Evolutionary conservation across 2,329 filamentous ascomycete species (phyloP), one percentile per base, ranked within the genome.

Genomic region (Pseudogymnoascus sp.): DNA sequence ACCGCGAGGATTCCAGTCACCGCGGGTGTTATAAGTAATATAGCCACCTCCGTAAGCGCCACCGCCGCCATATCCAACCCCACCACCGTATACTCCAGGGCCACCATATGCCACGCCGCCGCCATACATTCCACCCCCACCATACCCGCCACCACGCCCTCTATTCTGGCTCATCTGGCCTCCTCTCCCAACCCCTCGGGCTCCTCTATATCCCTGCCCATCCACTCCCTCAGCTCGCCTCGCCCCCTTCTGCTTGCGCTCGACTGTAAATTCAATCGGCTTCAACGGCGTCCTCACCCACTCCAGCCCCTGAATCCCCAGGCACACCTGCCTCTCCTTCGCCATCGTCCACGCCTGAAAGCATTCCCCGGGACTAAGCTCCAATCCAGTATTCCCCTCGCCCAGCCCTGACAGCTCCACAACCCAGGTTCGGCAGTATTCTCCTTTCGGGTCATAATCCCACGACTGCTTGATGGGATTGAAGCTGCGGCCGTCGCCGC

Each of bases 381-480:
- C 36, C 9, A 65, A 70, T n/a, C 36, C 35, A 15, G 25, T 15
- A 58, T 61, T 60, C 33, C 59, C 61, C 64, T 73, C 60, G 0
- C 75, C 74, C 0, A 91, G 73, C 0, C 76, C 71, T 1, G 80
- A 77, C 27, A 91, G 71, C 71, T 93, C 90, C 0, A 84, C 82
- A 0, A 92, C 79, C 90, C 90, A 93, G 2, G 81, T 77, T n/a
- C 83, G 83, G 7, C 91, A 84, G 66, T 91, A 93, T 5, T 80
- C 76, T 2, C 88, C 90, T 0, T 84, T 76, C 2, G 80, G 80
- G 70, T 93, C 90, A 69, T 93, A 92, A 66, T 92, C 88, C 44
- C 89, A 83, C 0, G 85, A 87, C 71, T 93, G 90, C 72, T 92
- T 92, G 58, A 93, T 84, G 0, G 89, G 89, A 69, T 93, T 93